phyloP scores from a whole-genome alignment of 2,329 filamentous ascomycete genomes.

The Epichloe festucae region DNA sequence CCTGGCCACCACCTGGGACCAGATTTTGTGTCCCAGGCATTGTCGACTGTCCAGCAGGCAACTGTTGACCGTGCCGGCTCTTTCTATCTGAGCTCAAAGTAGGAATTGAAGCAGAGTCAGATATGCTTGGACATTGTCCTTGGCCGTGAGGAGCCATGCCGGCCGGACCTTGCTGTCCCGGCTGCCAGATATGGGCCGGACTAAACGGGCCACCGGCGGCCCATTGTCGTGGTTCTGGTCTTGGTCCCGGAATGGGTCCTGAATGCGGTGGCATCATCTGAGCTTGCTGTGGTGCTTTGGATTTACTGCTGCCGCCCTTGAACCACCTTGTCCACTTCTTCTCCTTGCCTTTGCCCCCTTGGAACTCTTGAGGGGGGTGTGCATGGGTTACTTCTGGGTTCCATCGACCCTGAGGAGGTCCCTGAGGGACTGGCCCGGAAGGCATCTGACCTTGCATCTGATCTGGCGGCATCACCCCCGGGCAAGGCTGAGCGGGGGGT shows the following conservation, averaged over 20 bases:
- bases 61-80: too few relatives aligned
- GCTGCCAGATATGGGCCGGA: constrained; percentile 4
- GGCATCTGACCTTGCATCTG: background rate
- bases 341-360: constrained; percentile 11
- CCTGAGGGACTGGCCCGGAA: background rate
- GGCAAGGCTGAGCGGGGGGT: too few relatives aligned
- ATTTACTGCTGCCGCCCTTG: constrained; percentile 9
- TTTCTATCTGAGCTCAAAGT: background rate
- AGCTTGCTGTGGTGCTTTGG: constrained; percentile 1
- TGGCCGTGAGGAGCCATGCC: background rate
- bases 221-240: constrained; percentile 3
- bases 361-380: background rate
- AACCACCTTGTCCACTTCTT: constrained; percentile 19
- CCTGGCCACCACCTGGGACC: too few relatives aligned
- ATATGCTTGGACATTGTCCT: background rate
- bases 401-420: background rate
- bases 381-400: background rate
- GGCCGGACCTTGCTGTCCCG: constrained; percentile 4
- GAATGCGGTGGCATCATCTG: background rate
- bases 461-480: too few relatives aligned
- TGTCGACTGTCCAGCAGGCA: too few relatives aligned
- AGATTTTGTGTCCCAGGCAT: too few relatives aligned
- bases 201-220: background rate
- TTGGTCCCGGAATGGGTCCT: constrained; percentile 1
- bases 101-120: constrained; percentile 1